A percentile compares a stretch with the other conserved stretches of the same genome.
Conservation (phyloP, 2,329 filamentous ascomycete genomes). For the Myrmaecium sp. region DNA sequence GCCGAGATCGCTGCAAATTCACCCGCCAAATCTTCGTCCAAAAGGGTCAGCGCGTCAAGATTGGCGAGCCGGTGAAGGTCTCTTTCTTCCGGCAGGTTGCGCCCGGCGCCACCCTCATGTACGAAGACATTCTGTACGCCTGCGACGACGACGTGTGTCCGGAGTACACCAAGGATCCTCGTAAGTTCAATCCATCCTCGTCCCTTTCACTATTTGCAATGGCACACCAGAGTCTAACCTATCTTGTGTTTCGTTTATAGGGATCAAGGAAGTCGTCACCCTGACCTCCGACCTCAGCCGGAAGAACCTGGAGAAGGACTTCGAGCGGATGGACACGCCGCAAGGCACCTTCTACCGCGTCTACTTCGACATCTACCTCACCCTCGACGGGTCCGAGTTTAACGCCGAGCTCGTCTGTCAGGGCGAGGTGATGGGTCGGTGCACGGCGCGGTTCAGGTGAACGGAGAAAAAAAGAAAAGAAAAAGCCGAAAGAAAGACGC, state of each 20-base stretch:
- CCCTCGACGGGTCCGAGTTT: slow-evolving; percentile 92
- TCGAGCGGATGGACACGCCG: slow-evolving; percentile 97
- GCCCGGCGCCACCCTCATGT: slow-evolving; percentile 94
- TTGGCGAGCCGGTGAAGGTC: slow-evolving; percentile 96
- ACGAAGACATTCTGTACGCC: slow-evolving; percentile 93
- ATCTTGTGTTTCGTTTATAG: slow-evolving; percentile 32
- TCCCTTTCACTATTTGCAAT: not conserved
- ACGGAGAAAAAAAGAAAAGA: not conserved
- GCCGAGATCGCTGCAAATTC: slow-evolving; percentile 97
- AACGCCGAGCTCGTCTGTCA: slow-evolving; percentile 98
- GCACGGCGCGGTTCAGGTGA: slow-evolving; percentile 71
- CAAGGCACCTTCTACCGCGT: slow-evolving; percentile 58
- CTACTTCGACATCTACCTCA: slow-evolving; percentile 61
- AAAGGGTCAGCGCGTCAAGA: slow-evolving; percentile 97
- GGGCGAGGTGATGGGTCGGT: slow-evolving; percentile 96
- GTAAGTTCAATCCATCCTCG: slow-evolving; percentile 42
- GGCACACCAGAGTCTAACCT: slow-evolving; percentile 4
- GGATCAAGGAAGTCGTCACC: slow-evolving; percentile 97
- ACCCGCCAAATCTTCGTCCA: slow-evolving; percentile 97
- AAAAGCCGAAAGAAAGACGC: not conserved
- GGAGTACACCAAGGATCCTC: slow-evolving; percentile 97
- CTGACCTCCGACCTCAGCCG: slow-evolving; percentile 91
- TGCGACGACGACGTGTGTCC: slow-evolving; percentile 97
- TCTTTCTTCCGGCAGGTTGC: slow-evolving; percentile 97
- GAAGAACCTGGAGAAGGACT: slow-evolving; percentile 98